Base-by-base conservation (phyloP, 2,329 filamentous ascomycete genomes). In the Cercospora sp. region DNA sequence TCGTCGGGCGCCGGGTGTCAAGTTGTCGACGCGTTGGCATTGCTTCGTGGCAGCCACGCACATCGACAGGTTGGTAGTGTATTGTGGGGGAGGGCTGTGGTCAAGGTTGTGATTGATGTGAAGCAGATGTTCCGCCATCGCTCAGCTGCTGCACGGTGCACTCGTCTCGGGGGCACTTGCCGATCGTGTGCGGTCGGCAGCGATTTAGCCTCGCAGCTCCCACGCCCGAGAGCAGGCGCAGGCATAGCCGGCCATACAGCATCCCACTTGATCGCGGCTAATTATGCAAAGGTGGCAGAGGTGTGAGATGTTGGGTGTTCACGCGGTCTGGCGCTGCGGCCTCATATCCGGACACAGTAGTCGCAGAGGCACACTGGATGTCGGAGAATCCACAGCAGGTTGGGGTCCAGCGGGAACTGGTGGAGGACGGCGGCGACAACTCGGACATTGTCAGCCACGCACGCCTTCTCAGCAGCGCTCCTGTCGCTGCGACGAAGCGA, bases 391-490 rank as follows among this genome's bases (percentile, higher is more conserved):
- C 32, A 37, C 16, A 40, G 28, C 32, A 21, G 16, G 10, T 49
- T 61, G 59, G 59, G 37, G 32, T 40, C 10, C 26, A 12, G 34
- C 59, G 59, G 59, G 40, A 28, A 61, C 32, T 61, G 59, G 59
- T 61, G 59, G 59, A 61, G 34, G 40, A 61, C 59, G 59, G 45
- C 59, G 59, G 59, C 18, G 34, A 18, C 32, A 24, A 21, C 34
- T 45, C 59, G 59, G 32, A 24, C 21, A 26, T 24, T 60, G 16
- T n/a, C 18, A 61, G 30, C 57, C 26, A 21, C 57, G 26, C 18
- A 21, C 18, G 18, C 30, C 30, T 18, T 60, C 32, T 34, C 18
- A 7, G 12, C 57, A 24, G 3, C 32, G 2, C 6, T 24, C 5
- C 57, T 49, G 43, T 3, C 3, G 43, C 18, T 49, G 43, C 43